Evolutionary conservation across 2,329 filamentous ascomycete species (phyloP).

Genomic region (Ophiostoma triangulosporum): DNA sequence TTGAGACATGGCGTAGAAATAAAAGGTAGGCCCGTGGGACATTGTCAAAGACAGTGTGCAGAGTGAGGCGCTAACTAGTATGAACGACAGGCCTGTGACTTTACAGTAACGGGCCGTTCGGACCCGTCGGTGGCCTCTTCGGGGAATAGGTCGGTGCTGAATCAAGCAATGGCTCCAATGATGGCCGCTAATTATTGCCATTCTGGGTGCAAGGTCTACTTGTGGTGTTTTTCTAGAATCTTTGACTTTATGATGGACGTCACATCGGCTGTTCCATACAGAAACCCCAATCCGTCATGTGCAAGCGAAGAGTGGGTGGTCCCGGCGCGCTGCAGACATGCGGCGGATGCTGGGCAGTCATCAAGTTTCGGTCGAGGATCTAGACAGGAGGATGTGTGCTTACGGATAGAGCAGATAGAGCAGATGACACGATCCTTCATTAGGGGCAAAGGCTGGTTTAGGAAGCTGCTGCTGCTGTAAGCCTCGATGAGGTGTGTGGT

Average conservation of each 20-base stretch:
- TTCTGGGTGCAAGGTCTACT: not conserved
- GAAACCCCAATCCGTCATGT: not conserved
- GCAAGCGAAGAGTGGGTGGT: not conserved
- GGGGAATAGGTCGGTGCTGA: not conserved
- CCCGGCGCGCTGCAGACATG: not conserved
- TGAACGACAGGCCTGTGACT: not conserved
- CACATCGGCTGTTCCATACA: no score
- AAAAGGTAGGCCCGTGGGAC: not conserved
- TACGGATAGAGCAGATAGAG: not conserved
- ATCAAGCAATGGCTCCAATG: not conserved
- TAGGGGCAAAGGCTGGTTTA: not conserved
- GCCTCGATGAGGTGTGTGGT: not conserved
- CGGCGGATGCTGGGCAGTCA: not conserved
- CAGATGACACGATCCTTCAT: not conserved
- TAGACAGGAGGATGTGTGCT: not conserved
- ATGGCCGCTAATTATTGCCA: no score
- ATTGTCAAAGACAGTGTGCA: no score
- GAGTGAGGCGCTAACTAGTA: no score
- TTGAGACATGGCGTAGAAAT: no score
- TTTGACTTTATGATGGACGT: no score
- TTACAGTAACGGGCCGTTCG: not conserved
- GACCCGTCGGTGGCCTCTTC: not conserved
- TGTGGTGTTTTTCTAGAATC: not conserved
- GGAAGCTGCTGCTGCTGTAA: not conserved
- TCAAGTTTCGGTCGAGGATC: not conserved